Conservation (phyloP, 2,329 filamentous ascomycete species). For the Aspergillus brasiliensis region DNA sequence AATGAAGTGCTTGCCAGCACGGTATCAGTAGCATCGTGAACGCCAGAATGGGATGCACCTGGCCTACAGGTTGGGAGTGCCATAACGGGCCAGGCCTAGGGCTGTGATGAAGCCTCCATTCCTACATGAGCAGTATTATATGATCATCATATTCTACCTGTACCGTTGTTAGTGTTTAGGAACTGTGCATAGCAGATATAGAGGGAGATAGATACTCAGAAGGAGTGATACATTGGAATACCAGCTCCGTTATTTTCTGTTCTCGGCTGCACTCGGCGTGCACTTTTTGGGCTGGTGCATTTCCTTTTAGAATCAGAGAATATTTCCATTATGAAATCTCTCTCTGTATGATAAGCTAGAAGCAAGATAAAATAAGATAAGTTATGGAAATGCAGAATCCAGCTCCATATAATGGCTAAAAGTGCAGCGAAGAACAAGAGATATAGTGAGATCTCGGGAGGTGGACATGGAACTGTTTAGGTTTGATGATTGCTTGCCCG, state of each 20-base stretch:
- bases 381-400: too few species aligned
- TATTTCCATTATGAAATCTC: too few species aligned
- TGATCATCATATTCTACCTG: neutral
- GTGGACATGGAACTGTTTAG: neutral
- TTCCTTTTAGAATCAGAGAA: too few species aligned
- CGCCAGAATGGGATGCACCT: neutral
- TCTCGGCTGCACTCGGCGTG: neutral
- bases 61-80: neutral
- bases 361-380: too few species aligned
- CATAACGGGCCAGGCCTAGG: neutral
- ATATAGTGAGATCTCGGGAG: neutral
- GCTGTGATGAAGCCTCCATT: neutral
- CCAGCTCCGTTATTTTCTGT: neutral
- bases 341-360: too few species aligned
- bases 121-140: neutral
- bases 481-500: too few species aligned
- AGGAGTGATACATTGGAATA: neutral
- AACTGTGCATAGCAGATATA: neutral
- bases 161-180: neutral
- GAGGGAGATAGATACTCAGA: neutral
- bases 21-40: neutral
- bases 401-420: too few species aligned
- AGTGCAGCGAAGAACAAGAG: too few species aligned
- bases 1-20: neutral
- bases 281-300: neutral